Evolutionary conservation across 1,284 basidiomycete species (phyloP).

Genomic region (Gymnopus androsaceus): DNA sequence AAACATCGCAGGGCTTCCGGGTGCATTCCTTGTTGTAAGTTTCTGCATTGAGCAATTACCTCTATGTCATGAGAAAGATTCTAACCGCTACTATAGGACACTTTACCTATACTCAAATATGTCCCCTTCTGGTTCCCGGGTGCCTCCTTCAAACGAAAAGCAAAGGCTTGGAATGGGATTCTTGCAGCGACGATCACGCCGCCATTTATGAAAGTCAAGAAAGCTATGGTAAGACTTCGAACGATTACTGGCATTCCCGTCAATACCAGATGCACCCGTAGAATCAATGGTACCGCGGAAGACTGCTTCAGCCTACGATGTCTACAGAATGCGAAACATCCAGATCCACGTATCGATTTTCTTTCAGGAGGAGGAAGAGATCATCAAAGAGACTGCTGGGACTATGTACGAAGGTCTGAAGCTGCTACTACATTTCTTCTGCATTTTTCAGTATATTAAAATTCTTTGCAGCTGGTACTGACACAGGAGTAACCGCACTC

Average conservation of each 20-base stretch:
- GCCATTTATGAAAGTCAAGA: slow-evolving; percentile 1
- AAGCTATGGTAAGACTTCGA: slow-evolving; percentile 6
- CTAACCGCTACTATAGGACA: slow-evolving; percentile 9
- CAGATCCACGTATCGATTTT: neutral
- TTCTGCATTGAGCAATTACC: neutral
- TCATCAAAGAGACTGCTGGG: neutral
- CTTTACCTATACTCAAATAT: slow-evolving; percentile 27
- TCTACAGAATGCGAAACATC: neutral
- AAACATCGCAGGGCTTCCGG: neutral
- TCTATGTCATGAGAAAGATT: neutral
- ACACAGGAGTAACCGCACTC: neutral
- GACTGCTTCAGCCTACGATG: slow-evolving; percentile 2
- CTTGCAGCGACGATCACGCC: neutral
- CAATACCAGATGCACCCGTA: neutral
- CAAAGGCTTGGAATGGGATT: neutral
- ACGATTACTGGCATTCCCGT: no score
- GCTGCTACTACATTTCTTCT: neutral
- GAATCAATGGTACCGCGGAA: neutral
- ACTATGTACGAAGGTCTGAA: neutral
- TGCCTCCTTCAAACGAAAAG: slow-evolving; percentile 8
- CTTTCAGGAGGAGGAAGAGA: slow-evolving; percentile 2
- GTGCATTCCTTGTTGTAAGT: slow-evolving; percentile 3
- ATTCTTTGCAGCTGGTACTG: neutral
- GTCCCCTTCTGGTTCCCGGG: slow-evolving; percentile 16
- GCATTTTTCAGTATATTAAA: neutral